phyloP scores from a whole-genome alignment of 495 filamentous ascomycete genomes.

The Penicillium nucicola region DNA sequence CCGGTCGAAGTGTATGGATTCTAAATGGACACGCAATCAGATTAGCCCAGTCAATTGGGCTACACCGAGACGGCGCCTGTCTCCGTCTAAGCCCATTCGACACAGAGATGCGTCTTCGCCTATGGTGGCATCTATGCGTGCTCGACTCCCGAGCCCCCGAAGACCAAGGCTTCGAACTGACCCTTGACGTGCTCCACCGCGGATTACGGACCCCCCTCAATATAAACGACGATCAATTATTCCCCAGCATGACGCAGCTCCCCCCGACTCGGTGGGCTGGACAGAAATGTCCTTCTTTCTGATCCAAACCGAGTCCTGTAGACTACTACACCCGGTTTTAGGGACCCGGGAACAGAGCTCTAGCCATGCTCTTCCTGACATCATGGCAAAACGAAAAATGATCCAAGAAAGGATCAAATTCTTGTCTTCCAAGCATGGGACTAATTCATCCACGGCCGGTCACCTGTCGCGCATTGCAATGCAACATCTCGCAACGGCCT shows the following conservation, averaged over 20 bases:
- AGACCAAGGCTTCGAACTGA: constrained; percentile 20
- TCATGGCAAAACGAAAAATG: constrained; percentile 39
- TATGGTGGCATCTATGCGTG: constrained; percentile 30
- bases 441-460: constrained; percentile 20
- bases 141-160: constrained; percentile 23
- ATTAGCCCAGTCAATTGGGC: constrained; percentile 29
- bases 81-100: constrained; percentile 28
- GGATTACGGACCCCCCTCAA: constrained; percentile 68
- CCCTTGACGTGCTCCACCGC: constrained; percentile 57
- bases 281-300: constrained; percentile 80
- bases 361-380: constrained; percentile 13
- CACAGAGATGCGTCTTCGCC: constrained; percentile 30
- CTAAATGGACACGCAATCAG: constrained; percentile 32
- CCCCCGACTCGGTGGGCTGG: constrained; percentile 55
- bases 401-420: constrained; percentile 35
- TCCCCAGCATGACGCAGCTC: constrained; percentile 53
- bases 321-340: constrained; percentile 29
- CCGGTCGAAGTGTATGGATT: constrained; percentile 30
- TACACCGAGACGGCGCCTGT: constrained; percentile 30
- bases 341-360: constrained; percentile 5
- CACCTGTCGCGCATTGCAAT: constrained; percentile 50
- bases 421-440: constrained; percentile 34
- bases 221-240: constrained; percentile 69
- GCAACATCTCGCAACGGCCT: constrained; percentile 33
- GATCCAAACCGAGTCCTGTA: constrained; percentile 43